phyloP scores from a whole-genome alignment of 2,329 filamentous ascomycete genomes.

The Penicillium verrucosum region DNA sequence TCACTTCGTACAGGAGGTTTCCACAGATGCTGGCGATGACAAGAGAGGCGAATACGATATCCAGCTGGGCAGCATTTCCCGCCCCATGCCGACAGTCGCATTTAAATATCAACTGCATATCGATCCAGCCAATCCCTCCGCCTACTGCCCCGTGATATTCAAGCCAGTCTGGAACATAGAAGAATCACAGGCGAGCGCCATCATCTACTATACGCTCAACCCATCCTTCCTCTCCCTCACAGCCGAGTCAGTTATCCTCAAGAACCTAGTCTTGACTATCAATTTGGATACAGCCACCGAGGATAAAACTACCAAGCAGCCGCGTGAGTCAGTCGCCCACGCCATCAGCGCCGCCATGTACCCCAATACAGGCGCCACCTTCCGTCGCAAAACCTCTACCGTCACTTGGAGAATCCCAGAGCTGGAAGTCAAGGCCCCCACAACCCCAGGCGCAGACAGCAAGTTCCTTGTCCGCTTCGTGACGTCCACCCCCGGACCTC shows the following conservation, averaged over 20 bases:
- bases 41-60: constrained; percentile 77
- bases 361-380: constrained; percentile 43
- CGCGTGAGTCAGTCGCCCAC: constrained; percentile 38
- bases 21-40: constrained; percentile 45
- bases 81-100: constrained; percentile 64
- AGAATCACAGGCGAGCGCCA: constrained; percentile 77
- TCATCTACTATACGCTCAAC: constrained; percentile 82
- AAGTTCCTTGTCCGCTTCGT: constrained; percentile 82
- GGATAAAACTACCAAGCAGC: constrained; percentile 46
- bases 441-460: constrained; percentile 48
- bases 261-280: constrained; percentile 72
- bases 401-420: constrained; percentile 48
- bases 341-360: constrained; percentile 46
- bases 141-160: constrained; percentile 69
- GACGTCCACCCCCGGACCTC: constrained; percentile 67
- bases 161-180: constrained; percentile 79
- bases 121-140: constrained; percentile 54
- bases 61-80: constrained; percentile 66
- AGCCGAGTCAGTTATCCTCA: constrained; percentile 55
- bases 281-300: constrained; percentile 41
- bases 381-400: constrained; percentile 46
- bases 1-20: constrained; percentile 72
- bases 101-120: constrained; percentile 91
- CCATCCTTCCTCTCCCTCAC: constrained; percentile 57
- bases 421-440: constrained; percentile 50